A percentile compares a stretch with the other conserved stretches of the same genome.
These are phyloP conservation scores for Periconia sp. DNA, from an alignment of 2,329 filamentous ascomycete genomes.

Conservation along the genomic window DNA sequence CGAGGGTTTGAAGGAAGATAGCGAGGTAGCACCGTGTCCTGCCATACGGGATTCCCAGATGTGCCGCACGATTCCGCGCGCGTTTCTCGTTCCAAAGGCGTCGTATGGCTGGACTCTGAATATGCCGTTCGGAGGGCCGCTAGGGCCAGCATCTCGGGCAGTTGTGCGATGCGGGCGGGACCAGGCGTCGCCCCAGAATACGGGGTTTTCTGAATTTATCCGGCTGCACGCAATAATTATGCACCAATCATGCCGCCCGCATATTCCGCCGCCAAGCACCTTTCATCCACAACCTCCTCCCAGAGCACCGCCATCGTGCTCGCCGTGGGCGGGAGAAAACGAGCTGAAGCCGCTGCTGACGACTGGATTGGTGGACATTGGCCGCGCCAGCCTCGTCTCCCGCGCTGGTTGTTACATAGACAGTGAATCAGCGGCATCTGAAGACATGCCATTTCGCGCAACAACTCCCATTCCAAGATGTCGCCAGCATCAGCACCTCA, in stretches of 20 bases:
- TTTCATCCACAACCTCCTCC: constrained; percentile 6
- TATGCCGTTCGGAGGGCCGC: constrained; percentile 37
- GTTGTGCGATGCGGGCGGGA: constrained; percentile 19
- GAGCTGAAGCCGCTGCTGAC: neutral
- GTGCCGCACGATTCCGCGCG: constrained; percentile 41
- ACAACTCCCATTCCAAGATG: too few species aligned
- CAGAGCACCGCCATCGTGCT: constrained; percentile 15
- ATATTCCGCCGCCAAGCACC: constrained; percentile 9
- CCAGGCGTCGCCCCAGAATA: constrained; percentile 11
- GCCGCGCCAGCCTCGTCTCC: too few species aligned
- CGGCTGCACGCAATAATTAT: constrained; percentile 19
- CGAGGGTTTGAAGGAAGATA: constrained; percentile 39
- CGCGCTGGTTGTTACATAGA: constrained; percentile 1
- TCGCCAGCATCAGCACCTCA: too few species aligned
- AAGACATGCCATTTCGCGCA: too few species aligned
- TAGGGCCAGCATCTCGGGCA: constrained; percentile 20
- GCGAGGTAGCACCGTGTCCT: constrained; percentile 41
- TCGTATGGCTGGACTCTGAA: constrained; percentile 49
- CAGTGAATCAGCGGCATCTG: neutral
- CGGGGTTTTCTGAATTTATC: constrained; percentile 23
- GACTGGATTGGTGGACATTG: constrained; percentile 27
- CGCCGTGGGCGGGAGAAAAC: constrained; percentile 14
- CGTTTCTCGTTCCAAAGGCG: constrained; percentile 31
- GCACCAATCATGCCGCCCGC: constrained; percentile 22
- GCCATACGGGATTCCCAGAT: constrained; percentile 35